These are phyloP conservation scores for Populus simonii DNA, from an alignment of 345 rosid genomes.

Conservation along the genomic window DNA sequence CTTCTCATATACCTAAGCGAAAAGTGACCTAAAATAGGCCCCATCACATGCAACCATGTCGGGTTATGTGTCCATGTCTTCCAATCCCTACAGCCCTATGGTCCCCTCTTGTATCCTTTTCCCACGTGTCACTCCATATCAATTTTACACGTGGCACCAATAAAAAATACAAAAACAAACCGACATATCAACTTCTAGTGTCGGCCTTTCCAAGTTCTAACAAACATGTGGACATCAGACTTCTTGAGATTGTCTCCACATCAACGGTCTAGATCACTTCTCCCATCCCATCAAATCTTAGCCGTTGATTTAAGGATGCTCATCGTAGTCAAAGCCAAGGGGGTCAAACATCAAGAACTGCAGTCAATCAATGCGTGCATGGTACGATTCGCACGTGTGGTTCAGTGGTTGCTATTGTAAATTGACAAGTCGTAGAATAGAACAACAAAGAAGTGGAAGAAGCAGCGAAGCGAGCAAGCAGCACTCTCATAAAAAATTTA, in stretches of 20 bases:
- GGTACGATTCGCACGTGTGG: constrained; percentile 29
- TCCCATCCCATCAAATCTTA: background rate
- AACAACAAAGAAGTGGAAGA: background rate
- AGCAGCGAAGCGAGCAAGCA: too few relatives aligned
- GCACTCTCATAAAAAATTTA: too few relatives aligned
- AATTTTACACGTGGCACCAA: constrained; percentile 4
- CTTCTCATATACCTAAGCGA: background rate
- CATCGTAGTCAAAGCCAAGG: constrained; percentile 7
- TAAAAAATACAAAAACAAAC: background rate
- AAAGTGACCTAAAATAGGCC: background rate
- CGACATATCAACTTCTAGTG: constrained; percentile 33
- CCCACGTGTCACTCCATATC: constrained; percentile 17
- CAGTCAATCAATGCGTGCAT: constrained; percentile 19
- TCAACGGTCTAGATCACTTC: constrained; percentile 15
- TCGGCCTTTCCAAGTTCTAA: constrained; percentile 30
- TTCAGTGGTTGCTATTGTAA: constrained; percentile 16
- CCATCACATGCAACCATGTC: constrained; percentile 29
- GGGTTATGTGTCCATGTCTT: constrained; percentile 13
- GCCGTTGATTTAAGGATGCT: constrained; percentile 11
- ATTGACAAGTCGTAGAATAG: background rate
- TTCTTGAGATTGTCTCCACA: constrained; percentile 22
- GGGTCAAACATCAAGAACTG: background rate
- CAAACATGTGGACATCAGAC: constrained; percentile 21
- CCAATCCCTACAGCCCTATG: background rate
- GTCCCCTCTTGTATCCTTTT: background rate